Base-by-base conservation (phyloP, 2,329 filamentous ascomycete genomes). In the Ceratocystis cacaofunesta region DNA sequence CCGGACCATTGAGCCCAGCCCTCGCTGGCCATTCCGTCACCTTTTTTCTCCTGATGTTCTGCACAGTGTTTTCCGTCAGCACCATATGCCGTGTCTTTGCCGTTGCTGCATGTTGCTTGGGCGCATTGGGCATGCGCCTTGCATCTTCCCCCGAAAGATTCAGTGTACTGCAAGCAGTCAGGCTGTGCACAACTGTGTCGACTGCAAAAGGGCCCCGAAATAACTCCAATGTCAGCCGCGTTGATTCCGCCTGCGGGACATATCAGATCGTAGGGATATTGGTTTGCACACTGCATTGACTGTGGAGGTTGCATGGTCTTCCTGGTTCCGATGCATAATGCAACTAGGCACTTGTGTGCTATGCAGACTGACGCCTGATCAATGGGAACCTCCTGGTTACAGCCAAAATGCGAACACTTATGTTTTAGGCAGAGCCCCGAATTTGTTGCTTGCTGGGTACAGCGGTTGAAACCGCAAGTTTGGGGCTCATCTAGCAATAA, bases 271-370 rank as follows among this genome's bases (percentile, higher is more conserved):
- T 58, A 19, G 30, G 55, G 28, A n/a, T 58, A 36, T 15, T 15
- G n/a, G 55, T 12, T 25, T 5, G n/a, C 17, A n/a, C 30, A n/a
- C 15, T 30, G 28, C 30, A 19, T 36, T 1, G 28, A 3, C 17
- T 58, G 55, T 36, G 55, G 55, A 3, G 55, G 15, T 17, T 58
- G 55, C 2, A 58, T 30, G 3, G 55, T 58, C 55, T 58, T 58
- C 19, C 28, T 30, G 1, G 65, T 7, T 25, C 52, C 50, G 4
- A 46, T 60, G 55, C 65, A 66, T 6, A 64, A 57, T 22, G 65
- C 60, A 12, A 66, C 15, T 17, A 62, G n/a, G 62, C 65, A 66
- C 44, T 66, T 66, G 55, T 66, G 65, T 5, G 28, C 41, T 8
- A 36, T 41, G 62, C 65, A 66, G 12, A 64, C 32, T n/a, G 30